Evolutionary conservation across 2,329 filamentous ascomycete genomes (phyloP), one percentile per base, ranked within the genome.

Genomic region (Cytospora piceicola): DNA sequence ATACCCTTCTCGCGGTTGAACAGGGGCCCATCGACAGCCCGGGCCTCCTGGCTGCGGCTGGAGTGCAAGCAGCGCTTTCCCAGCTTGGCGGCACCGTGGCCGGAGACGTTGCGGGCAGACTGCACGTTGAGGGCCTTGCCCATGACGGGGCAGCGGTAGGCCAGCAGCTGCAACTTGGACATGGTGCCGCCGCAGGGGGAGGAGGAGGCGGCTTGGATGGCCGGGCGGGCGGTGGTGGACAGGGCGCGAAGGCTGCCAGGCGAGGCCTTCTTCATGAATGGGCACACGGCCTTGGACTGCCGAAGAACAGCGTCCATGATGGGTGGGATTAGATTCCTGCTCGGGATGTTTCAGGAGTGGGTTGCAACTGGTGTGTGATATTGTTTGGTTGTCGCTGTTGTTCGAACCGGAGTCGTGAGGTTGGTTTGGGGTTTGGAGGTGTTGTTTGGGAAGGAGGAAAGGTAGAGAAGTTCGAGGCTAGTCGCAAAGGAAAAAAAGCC

Each of bases 111-210:
- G 49, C 61, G 64, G 70, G 82, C 78, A 67, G 85, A 86, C 84
- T 97, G 94, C 49, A 97, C 90, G 68, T 93, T 91, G 77, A 99
- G 87, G 52, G 95, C 95, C 85, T 97, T 96, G 78, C 94, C 94
- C 95, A 99, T 99, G 79, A 99, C 90, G 66, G 95, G 95, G 86
- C 95, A 99, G 78, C 94, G 93, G 76, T 93, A 90, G 74, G 93
- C 95, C 75, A 96, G 88, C 72, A 95, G 88, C 83, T 98, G 95
- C 74, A 99, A 86, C 81, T 97, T 98, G 75, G 93, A 97, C 88
- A 98, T 97, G 79, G 92, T 93, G 74, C 94, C 93, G 71, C 94
- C 94, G 74, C 93, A 91, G 65, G 89, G 90, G 62, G 90, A 91
- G 69, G 85, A 42, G 3, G 42, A 20, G 42, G 73, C 70, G 61